Evolutionary conservation across 495 filamentous ascomycete species (phyloP), one percentile per base, ranked within the genome.

Genomic region (Penicillium ochrochloron): DNA sequence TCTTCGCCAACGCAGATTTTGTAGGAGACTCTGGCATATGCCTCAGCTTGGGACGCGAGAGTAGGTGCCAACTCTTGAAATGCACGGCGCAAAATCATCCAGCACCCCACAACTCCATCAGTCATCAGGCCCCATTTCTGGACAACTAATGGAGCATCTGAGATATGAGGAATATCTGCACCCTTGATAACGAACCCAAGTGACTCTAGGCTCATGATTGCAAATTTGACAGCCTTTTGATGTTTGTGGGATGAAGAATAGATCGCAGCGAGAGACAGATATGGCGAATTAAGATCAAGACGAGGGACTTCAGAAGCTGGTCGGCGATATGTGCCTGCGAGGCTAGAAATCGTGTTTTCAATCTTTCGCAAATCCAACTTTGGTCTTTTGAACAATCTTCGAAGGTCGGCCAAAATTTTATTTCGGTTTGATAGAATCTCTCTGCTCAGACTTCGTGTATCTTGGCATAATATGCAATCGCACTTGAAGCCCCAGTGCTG

Each of bases 401-500:
- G 23, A 14, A 76, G 17, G 0, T 65, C 57, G 9, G 31, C 33
- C 14, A 19, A 21, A 8, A 76, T 27, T 11, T 31, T 50, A 2
- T 46, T 57, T 46, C 76, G 35, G 15, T 64, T 73, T 19, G 31
- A 31, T 11, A 66, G 21, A 29, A 53, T 53, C 12, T 8, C 57
- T 1, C 39, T 64, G 15, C 17, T 25, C 33, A 64, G 62, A 51
- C 33, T 35, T 35, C 33, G 33, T 35, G 76, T 68, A 10, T 74
- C 66, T 0, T 66, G 35, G 57, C 85, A 87, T 17, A 84, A 62
- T 15, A 50, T 23, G 58, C 84, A 86, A 14, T 59, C 60, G 64
- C 84, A 87, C 41, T 74, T 60, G 64, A 87, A 86, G 0, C 78
- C 82, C 79, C 82, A 86, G 10, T 69, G 61, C 0, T 70, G 51